Conservation (phyloP, 2,329 filamentous ascomycete genomes). For the Delphinella strobiligena region DNA sequence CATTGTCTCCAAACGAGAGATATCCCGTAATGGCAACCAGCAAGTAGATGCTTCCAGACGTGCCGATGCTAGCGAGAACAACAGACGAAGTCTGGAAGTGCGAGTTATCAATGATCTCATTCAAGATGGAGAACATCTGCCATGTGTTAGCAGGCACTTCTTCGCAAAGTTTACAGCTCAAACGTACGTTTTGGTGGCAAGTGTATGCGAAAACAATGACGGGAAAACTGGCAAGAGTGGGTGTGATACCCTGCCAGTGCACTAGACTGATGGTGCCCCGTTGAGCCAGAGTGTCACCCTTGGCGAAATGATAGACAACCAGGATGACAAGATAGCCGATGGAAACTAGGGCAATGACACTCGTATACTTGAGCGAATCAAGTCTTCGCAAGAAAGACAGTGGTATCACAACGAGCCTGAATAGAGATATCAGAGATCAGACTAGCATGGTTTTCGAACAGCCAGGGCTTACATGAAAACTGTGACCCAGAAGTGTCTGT, state of each 20-base stretch:
- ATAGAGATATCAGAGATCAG: conserved; percentile 11
- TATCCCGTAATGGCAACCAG: conserved; percentile 92
- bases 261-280: conserved; percentile 66
- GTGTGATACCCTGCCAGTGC: conserved; percentile 65
- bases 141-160: conserved; percentile 10
- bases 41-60: conserved; percentile 75
- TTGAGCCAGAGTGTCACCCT: conserved; percentile 61
- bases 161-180: too few relatives aligned
- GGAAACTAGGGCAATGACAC: conserved; percentile 76
- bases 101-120: conserved; percentile 81
- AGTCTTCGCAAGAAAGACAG: conserved; percentile 82
- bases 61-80: conserved; percentile 72
- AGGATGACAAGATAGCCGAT: conserved; percentile 90
- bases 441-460: not conserved
- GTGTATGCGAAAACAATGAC: conserved; percentile 99
- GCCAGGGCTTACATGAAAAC: conserved; percentile 64
- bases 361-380: conserved; percentile 96
- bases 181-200: conserved; percentile 83
- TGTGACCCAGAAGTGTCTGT: conserved; percentile 95
- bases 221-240: conserved; percentile 73
- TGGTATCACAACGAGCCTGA: conserved; percentile 79
- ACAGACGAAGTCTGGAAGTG: conserved; percentile 68
- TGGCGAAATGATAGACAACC: conserved; percentile 82
- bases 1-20: conserved; percentile 81
- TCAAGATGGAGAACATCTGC: conserved; percentile 96